Conservation (phyloP, 108 stramenopile genomes). For the Mediolabrus comicus region DNA sequence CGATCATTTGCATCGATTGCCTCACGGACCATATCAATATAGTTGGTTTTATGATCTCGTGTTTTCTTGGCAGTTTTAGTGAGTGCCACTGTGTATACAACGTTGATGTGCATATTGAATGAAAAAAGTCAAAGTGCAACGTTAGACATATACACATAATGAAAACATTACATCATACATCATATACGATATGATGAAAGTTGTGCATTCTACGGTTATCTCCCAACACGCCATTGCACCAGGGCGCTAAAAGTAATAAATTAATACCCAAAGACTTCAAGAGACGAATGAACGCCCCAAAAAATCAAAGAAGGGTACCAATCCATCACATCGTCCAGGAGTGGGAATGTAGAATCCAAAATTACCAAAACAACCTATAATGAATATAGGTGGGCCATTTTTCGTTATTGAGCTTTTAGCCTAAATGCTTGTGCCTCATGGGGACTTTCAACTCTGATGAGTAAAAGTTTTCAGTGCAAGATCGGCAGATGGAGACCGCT, state of each 20-base stretch:
- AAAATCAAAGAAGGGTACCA: neutral
- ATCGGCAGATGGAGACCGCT: slow-evolving; percentile 25
- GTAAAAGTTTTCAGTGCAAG: slow-evolving; percentile 20
- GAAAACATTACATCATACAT: neutral
- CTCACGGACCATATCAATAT: slow-evolving; percentile 83
- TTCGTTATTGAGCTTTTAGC: slow-evolving; percentile 35
- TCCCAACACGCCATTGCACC: slow-evolving; percentile 36
- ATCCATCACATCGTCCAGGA: slow-evolving; percentile 22
- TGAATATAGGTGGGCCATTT: slow-evolving; percentile 3
- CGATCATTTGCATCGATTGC: slow-evolving; percentile 83
- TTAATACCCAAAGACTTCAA: neutral
- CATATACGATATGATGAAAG: neutral
- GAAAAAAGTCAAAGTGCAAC: neutral
- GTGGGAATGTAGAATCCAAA: slow-evolving; percentile 41
- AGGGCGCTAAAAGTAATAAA: slow-evolving; percentile 27
- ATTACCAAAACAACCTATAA: slow-evolving; percentile 9
- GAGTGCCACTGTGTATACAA: slow-evolving; percentile 65
- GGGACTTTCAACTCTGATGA: slow-evolving; percentile 12
- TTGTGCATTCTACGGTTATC: slow-evolving; percentile 35
- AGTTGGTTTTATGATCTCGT: slow-evolving; percentile 87
- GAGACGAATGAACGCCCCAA: too few species aligned
- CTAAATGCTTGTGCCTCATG: slow-evolving; percentile 36
- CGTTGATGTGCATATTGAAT: neutral
- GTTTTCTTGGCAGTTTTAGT: slow-evolving; percentile 93
- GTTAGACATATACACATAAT: neutral